Base-by-base conservation (phyloP, 2,329 filamentous ascomycete genomes). In the Alternaria arbusti region DNA sequence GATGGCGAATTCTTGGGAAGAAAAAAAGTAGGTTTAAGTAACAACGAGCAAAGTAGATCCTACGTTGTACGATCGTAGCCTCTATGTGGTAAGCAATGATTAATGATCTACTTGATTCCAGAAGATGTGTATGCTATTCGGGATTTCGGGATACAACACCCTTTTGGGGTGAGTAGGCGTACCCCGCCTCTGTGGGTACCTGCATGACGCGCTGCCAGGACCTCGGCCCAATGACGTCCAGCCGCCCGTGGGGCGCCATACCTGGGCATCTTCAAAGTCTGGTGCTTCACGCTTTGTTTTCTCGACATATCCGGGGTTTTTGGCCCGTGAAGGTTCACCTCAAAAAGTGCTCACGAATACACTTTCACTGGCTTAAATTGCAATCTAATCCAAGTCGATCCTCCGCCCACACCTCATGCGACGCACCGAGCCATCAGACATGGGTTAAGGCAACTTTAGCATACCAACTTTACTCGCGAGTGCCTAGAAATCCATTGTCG, bases 101-200 rank as follows among this genome's bases (percentile, higher is more conserved):
- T 32, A 36, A 23, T 51, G 7, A 49, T 51, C 49, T 12, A 36
- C 17, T 10, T 51, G 30, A 11, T 23, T 57, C 23, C 36, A 51
- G 30, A 51, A 15, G 13, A 30, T 28, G n/a, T 43, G 9, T 8
- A 44, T 30, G 55, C 17, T 32, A 11, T 51, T 43, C 28, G 55
- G 22, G 45, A 51, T 45, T 51, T 43, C 28, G 55, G 22, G 45
- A 51, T 45, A 46, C 49, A 25, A 22, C 22, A 43, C 32, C 23
- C 23, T 25, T 45, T 52, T 52, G 49, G 46, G 46, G n/a, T 17
- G 28, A 40, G 47, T 22, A 44, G 20, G 15, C 13, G 3, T 59
- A 59, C 56, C 56, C 56, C 56, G 36, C 56, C 40, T 45, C 25
- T 52, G 26, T 51, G 54, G 57, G 47, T 61, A 52, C 59, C n/a